These are phyloP conservation scores for Trametes coccinea DNA, from an alignment of 768 basidiomycete species.

Conservation along the genomic window DNA sequence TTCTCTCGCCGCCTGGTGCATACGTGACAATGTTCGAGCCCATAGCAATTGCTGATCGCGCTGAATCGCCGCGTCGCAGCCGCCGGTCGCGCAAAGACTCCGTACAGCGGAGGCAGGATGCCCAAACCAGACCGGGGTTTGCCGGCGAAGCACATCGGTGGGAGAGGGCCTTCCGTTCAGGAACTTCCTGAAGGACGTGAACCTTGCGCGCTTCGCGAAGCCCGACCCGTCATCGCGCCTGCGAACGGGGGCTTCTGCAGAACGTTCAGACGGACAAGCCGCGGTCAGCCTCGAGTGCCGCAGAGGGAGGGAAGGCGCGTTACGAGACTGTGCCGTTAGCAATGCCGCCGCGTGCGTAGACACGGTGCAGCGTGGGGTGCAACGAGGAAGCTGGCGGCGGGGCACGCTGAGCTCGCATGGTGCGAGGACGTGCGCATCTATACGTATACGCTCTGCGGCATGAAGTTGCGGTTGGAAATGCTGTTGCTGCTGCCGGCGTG, in stretches of 20 bases:
- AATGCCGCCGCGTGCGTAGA: conserved; percentile 1
- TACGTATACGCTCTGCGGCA: neutral
- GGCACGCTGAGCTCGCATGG: neutral
- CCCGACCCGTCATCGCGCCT: conserved; percentile 8
- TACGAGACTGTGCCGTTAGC: neutral
- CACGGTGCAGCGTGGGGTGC: conserved; percentile 4
- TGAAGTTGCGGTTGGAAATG: conserved; percentile 2
- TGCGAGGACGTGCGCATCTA: neutral
- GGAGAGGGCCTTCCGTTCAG: neutral
- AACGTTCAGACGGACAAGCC: neutral
- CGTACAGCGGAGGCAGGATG: neutral
- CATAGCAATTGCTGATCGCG: neutral
- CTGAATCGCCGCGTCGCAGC: neutral
- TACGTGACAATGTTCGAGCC: too few species aligned
- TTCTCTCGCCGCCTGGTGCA: too few species aligned
- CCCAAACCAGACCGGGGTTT: neutral
- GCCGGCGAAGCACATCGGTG: conserved; percentile 5
- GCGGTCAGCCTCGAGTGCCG: conserved; percentile 19
- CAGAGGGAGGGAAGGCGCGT: neutral
- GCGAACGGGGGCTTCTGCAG: neutral
- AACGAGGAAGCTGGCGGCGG: neutral
- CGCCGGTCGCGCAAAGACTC: neutral
- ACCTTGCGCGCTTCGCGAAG: conserved; percentile 13
- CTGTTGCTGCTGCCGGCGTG: neutral
- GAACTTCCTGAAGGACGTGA: neutral